Evolutionary conservation across 371 early-diverging fungal species (phyloP).

Genomic region (Umbelopsis sp.): DNA sequence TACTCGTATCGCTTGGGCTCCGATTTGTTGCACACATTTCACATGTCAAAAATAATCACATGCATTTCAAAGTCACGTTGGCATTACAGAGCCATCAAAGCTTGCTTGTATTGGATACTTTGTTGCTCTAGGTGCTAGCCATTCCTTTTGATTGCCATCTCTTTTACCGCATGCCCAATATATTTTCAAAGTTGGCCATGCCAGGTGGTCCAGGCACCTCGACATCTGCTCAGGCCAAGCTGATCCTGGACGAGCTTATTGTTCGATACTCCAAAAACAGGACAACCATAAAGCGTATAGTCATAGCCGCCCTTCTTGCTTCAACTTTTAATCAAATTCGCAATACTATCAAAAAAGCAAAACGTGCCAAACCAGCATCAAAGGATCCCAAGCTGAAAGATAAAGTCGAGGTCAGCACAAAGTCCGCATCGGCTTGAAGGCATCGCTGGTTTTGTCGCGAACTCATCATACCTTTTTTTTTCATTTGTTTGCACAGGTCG

Average conservation of each 20-base stretch:
- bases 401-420: slow-evolving; percentile 39
- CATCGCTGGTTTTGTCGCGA: background rate
- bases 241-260: slow-evolving; percentile 16
- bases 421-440: slow-evolving; percentile 6
- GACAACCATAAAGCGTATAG: slow-evolving; percentile 43
- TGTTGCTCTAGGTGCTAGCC: slow-evolving; percentile 4
- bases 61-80: slow-evolving; percentile 19
- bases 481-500: slow-evolving; percentile 49
- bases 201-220: background rate
- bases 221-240: slow-evolving; percentile 4
- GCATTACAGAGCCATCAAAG: slow-evolving; percentile 4
- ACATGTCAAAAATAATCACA: slow-evolving; percentile 12
- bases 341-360: slow-evolving; percentile 28
- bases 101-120: too few species aligned
- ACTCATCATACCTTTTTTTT: background rate
- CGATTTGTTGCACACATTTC: background rate
- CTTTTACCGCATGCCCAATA: slow-evolving; percentile 8
- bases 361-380: slow-evolving; percentile 21
- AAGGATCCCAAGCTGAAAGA: slow-evolving; percentile 31
- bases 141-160: background rate
- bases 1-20: too few species aligned
- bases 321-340: slow-evolving; percentile 26
- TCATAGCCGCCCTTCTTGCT: slow-evolving; percentile 25
- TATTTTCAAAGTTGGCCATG: background rate
- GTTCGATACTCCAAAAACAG: slow-evolving; percentile 46